Evolutionary conservation across 805 yeast genomes (phyloP).

Genomic region (Cyberlindnera xishuangbannaensis): DNA sequence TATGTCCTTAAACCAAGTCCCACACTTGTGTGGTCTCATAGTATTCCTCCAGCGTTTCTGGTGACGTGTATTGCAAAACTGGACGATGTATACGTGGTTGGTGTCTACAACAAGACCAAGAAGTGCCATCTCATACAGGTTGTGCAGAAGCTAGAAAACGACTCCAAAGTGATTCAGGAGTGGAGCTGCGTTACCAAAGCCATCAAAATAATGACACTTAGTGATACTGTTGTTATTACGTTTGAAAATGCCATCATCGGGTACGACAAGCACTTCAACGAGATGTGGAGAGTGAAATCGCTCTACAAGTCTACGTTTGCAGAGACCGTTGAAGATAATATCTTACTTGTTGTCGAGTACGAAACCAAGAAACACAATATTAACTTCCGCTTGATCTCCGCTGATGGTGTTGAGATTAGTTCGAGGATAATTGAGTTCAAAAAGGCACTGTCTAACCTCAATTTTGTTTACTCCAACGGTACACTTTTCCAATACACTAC

Average conservation of each 20-base stretch:
- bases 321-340: constrained; percentile 16
- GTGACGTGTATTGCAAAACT: constrained; percentile 26
- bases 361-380: constrained; percentile 12
- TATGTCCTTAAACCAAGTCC: constrained; percentile 48
- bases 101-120: constrained; percentile 17
- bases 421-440: constrained; percentile 22
- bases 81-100: constrained; percentile 11
- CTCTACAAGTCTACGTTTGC: constrained; percentile 16
- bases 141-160: constrained; percentile 17
- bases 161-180: constrained; percentile 20
- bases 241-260: constrained; percentile 8
- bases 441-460: constrained; percentile 4
- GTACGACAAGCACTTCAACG: constrained; percentile 5
- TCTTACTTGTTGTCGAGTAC: constrained; percentile 14
- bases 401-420: constrained; percentile 19
- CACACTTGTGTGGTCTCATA: constrained; percentile 45
- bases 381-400: constrained; percentile 18
- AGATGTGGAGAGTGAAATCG: constrained; percentile 13
- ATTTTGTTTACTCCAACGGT: constrained; percentile 19
- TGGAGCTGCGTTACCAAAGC: constrained; percentile 9
- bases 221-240: constrained; percentile 10
- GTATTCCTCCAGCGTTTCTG: constrained; percentile 39
- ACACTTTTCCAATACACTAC: constrained; percentile 18
- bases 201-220: constrained; percentile 5
- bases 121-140: constrained; percentile 18